Evolutionary conservation across 306 rosid genomes (phyloP).

Genomic region (Albizia julibrissin): DNA sequence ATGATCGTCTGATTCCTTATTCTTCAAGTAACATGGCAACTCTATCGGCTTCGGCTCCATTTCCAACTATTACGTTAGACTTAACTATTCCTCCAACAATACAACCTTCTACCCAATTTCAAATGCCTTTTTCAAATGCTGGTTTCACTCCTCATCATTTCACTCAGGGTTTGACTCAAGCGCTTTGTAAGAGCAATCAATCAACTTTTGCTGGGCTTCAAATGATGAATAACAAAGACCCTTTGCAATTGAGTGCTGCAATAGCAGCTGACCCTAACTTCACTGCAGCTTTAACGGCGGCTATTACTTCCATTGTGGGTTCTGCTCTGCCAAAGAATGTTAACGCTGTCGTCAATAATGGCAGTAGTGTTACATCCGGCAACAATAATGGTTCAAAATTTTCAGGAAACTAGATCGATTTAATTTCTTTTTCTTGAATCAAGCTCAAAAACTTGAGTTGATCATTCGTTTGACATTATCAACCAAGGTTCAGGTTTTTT

Average conservation of each 20-base stretch:
- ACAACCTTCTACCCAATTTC: constrained; percentile 44
- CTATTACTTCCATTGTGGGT: constrained; percentile 63
- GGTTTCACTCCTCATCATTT: constrained; percentile 40
- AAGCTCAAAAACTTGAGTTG: not conserved
- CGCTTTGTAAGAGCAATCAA: constrained; percentile 45
- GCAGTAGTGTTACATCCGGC: constrained; percentile 23
- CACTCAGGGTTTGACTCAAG: constrained; percentile 58
- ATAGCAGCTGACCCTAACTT: constrained; percentile 74
- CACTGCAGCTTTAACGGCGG: constrained; percentile 72
- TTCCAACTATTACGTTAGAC: constrained; percentile 89
- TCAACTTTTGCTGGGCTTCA: constrained; percentile 72
- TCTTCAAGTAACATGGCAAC: constrained; percentile 83
- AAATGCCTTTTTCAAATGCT: constrained; percentile 42
- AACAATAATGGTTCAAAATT: constrained; percentile 42
- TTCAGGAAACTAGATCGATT: constrained; percentile 30
- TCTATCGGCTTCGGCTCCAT: constrained; percentile 87
- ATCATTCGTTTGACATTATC: not conserved
- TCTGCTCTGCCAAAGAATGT: constrained; percentile 45
- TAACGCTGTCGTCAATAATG: constrained; percentile 25
- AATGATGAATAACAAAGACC: constrained; percentile 47
- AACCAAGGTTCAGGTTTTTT: not conserved
- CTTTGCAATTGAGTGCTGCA: constrained; percentile 55
- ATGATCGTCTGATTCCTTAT: constrained; percentile 57
- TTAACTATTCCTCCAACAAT: constrained; percentile 59
- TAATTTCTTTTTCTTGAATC: constrained; percentile 1